Evolutionary conservation across 2,329 filamentous ascomycete genomes (phyloP), one percentile per base, ranked within the genome.

Genomic region (Zymoseptoria pseudotritici): DNA sequence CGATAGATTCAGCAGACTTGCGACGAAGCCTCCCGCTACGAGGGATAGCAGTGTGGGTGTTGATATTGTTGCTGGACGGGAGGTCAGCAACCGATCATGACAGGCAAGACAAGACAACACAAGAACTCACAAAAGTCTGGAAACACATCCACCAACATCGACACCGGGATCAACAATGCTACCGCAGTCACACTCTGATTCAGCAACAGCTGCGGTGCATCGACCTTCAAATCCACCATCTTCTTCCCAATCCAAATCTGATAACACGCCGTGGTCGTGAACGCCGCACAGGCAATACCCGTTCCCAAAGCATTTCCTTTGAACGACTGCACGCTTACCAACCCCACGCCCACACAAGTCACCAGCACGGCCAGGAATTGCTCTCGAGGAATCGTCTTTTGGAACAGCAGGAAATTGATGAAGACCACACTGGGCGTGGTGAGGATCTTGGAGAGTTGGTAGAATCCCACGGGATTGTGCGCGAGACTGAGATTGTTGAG

Each of bases 241-340:
- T 60, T 60, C 54, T 60, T 60, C 9, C 58, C 58, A 21, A 60
- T 60, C 58, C 58, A 60, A 24, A 60, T 60, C 53, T 60, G 58
- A 54, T 60, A 60, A n/a, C 58, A 60, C 8, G 58, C 58, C 7
- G 58, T 60, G 2, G 58, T 57, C 21, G 58, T 60, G 20, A 60
- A 60, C 1, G 58, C 58, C 2, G 58, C 58, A 49, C 58, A 56
- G 2, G 58, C 58, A n/a, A 60, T 54, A 9, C 24, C 50, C 2
- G 58, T 60, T 7, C 58, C 58, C 19, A 57, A 13, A 2, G 53
- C 5, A 49, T 60, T 56, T 3, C 49, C 53, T 11, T 52, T 31
- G 50, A 60, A 53, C 1, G 58, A 60, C 19, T 56, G 46, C 20
- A 60, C 54, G 31, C 58, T 60, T 4, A 60, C 54, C 20, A 60